phyloP scores from a whole-genome alignment of 1,139 yeast species.

The Taphrina populina region DNA sequence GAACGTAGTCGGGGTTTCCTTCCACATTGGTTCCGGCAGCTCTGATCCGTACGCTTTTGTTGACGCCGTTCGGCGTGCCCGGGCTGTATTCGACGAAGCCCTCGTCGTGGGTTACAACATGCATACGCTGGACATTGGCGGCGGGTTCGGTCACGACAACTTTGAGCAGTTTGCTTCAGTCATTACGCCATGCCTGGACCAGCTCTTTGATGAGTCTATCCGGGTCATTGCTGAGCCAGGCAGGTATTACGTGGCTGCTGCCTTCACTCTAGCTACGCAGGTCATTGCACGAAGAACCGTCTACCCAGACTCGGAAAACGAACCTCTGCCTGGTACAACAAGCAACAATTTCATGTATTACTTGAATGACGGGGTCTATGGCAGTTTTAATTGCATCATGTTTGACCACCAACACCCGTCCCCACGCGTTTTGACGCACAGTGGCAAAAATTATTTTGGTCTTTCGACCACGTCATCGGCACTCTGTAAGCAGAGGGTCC shows the following conservation, averaged over 20 bases:
- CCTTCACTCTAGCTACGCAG: conserved; percentile 80
- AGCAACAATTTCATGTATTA: conserved; percentile 56
- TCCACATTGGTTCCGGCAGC: conserved; percentile 96
- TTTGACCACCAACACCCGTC: conserved; percentile 86
- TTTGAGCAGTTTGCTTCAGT: conserved; percentile 64
- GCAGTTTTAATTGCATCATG: conserved; percentile 87
- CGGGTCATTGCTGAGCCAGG: conserved; percentile 91
- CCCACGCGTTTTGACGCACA: conserved; percentile 63
- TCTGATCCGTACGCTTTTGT: conserved; percentile 66
- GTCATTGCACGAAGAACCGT: conserved; percentile 76
- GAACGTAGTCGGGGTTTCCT: conserved; percentile 78
- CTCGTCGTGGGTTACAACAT: conserved; percentile 52
- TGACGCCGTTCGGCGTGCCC: conserved; percentile 73
- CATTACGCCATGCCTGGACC: conserved; percentile 57
- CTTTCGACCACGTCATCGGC: conserved; percentile 16
- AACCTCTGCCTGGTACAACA: conserved; percentile 39
- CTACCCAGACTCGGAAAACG: conserved; percentile 33
- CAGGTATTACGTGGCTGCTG: conserved; percentile 79
- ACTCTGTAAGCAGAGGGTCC: conserved; percentile 34
- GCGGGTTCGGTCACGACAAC: conserved; percentile 76
- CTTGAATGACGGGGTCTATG: conserved; percentile 93
- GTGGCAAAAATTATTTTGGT: conserved; percentile 50
- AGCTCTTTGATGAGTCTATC: conserved; percentile 60
- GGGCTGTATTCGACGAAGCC: conserved; percentile 65
- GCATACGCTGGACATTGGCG: conserved; percentile 79